phyloP scores from a whole-genome alignment of 1,284 basidiomycete genomes.

The Tylopilus sp. region DNA sequence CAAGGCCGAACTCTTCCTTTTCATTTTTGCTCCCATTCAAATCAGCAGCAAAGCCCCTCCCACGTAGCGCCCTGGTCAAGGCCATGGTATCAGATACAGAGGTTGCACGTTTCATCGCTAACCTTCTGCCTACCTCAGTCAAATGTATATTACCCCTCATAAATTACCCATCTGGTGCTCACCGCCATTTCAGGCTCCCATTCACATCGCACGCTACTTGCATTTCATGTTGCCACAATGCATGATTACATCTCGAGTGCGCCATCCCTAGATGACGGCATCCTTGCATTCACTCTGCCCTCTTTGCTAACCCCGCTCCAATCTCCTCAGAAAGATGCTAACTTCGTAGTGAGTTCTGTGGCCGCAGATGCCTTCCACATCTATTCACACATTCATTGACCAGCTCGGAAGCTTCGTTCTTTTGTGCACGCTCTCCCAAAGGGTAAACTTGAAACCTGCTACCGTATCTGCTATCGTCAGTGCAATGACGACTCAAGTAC shows the following conservation, averaged over 20 bases:
- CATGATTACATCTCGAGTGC: slow-evolving; percentile 72
- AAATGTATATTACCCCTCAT: slow-evolving; percentile 37
- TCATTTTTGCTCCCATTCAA: slow-evolving; percentile 74
- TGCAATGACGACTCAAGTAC: slow-evolving; percentile 51
- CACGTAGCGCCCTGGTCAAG: slow-evolving; percentile 62
- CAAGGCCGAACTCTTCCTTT: slow-evolving; percentile 51
- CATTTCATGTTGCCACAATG: slow-evolving; percentile 81
- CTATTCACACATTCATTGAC: slow-evolving; percentile 1
- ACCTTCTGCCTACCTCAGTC: slow-evolving; percentile 60
- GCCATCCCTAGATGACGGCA: slow-evolving; percentile 57
- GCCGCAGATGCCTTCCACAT: background rate
- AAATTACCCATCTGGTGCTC: background rate
- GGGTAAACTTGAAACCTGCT: slow-evolving; percentile 50
- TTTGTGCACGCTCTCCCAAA: slow-evolving; percentile 62
- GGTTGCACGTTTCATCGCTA: slow-evolving; percentile 67
- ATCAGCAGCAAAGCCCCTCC: slow-evolving; percentile 67
- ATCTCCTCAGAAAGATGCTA: slow-evolving; percentile 36
- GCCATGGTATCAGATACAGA: slow-evolving; percentile 75
- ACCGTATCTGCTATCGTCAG: slow-evolving; percentile 57
- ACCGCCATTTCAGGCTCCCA: slow-evolving; percentile 22
- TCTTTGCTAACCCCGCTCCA: slow-evolving; percentile 59
- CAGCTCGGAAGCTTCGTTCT: slow-evolving; percentile 75
- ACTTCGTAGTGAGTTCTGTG: slow-evolving; percentile 49
- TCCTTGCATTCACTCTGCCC: slow-evolving; percentile 58
- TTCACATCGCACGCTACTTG: slow-evolving; percentile 71